Evolutionary conservation across 1,139 yeast genomes (phyloP).

Genomic region (Nakaseomyces bracarensis): DNA sequence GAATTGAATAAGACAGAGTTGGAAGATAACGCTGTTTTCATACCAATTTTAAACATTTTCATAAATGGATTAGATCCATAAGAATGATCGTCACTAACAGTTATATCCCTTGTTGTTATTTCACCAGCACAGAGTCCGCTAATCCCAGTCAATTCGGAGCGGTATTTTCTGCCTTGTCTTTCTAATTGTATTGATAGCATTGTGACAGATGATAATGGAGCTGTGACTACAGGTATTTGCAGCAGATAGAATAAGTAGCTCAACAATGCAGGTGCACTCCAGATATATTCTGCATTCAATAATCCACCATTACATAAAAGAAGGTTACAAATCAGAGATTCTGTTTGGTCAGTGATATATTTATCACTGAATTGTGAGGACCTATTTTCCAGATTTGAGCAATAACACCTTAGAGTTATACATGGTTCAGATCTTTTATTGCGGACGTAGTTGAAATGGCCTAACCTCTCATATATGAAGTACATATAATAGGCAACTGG

Average conservation of each 20-base stretch:
- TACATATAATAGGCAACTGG: constrained; percentile 30
- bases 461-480: constrained; percentile 17
- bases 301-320: constrained; percentile 27
- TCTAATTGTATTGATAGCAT: constrained; percentile 9
- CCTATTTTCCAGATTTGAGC: constrained; percentile 21
- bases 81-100: constrained; percentile 15
- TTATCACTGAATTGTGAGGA: constrained; percentile 25
- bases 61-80: constrained; percentile 46
- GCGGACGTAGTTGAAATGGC: constrained; percentile 17
- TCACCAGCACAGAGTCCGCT: constrained; percentile 3
- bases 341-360: constrained; percentile 21
- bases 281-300: constrained; percentile 24
- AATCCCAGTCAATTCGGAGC: background rate
- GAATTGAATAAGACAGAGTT: constrained; percentile 40
- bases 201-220: constrained; percentile 29
- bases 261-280: constrained; percentile 22
- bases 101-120: constrained; percentile 19
- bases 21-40: constrained; percentile 56
- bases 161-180: constrained; percentile 3
- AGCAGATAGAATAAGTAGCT: constrained; percentile 24
- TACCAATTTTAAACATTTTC: constrained; percentile 51
- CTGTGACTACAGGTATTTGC: constrained; percentile 25
- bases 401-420: constrained; percentile 21
- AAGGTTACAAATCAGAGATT: constrained; percentile 24
- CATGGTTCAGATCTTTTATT: constrained; percentile 15